These are phyloP conservation scores for Trichoderma hamatum DNA, from an alignment of 2,329 filamentous ascomycete species.

Conservation along the genomic window DNA sequence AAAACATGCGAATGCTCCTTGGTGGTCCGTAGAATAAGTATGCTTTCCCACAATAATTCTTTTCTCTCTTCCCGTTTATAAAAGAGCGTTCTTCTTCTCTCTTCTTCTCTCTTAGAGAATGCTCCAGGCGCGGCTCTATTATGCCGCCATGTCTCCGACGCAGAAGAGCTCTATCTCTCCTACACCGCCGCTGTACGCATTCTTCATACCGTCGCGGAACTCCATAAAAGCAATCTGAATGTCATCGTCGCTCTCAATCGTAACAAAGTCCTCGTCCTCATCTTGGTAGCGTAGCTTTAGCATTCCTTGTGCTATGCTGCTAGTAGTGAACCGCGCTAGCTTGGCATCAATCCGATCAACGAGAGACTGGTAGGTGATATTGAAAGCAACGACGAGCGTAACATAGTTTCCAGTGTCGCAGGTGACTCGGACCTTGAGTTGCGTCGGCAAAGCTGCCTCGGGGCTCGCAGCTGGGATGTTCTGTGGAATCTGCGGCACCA, in stretches of 20 bases:
- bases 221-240: slow-evolving; percentile 95
- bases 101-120: slow-evolving; percentile 19
- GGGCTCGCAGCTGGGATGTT: slow-evolving; percentile 45
- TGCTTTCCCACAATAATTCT: neutral
- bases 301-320: slow-evolving; percentile 79
- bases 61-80: neutral
- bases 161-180: slow-evolving; percentile 92
- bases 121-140: neutral
- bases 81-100: neutral
- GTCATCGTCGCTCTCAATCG: slow-evolving; percentile 93
- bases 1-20: slow-evolving; percentile 38
- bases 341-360: slow-evolving; percentile 97
- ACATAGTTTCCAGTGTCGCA: slow-evolving; percentile 85
- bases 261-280: slow-evolving; percentile 89
- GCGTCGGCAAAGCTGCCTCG: slow-evolving; percentile 64
- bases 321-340: slow-evolving; percentile 80
- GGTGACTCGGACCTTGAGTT: slow-evolving; percentile 94
- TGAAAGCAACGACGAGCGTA: slow-evolving; percentile 93
- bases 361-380: slow-evolving; percentile 90
- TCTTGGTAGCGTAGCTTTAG: slow-evolving; percentile 90
- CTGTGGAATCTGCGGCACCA: slow-evolving; percentile 34
- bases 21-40: slow-evolving; percentile 13
- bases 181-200: slow-evolving; percentile 66
- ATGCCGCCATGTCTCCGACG: slow-evolving; percentile 53
- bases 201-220: slow-evolving; percentile 73